Evolutionary conservation across 2,329 filamentous ascomycete genomes (phyloP), one percentile per base, ranked within the genome.

Genomic region (Ascochyta fabae): DNA sequence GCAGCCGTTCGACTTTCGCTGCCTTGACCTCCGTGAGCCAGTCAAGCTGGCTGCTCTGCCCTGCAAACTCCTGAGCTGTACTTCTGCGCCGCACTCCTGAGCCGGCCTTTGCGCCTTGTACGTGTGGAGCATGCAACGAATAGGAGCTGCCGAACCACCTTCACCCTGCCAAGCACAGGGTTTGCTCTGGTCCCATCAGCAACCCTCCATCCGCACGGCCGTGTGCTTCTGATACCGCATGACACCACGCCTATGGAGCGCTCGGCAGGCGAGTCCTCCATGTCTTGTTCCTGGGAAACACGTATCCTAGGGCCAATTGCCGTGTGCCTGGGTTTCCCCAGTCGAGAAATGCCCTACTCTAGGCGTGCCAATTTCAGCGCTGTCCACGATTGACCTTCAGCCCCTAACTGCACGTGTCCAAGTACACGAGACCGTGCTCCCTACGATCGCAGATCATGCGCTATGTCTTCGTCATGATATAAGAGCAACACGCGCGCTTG

Each of bases 21-120:
- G 46, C 34, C 43, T 40, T 24, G 40, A 57, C 56, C 49, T 16
- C 47, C 40, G 48, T 47, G 47, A 48, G 43, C 60, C 64, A 62
- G 50, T 61, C 57, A 58, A 54, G 53, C 41, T 44, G 31, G 24
- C 39, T 49, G 35, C 29, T 39, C 48, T 53, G 46, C 49, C 53
- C 47, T 48, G 52, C 58, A 48, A 49, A 54, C 63, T 65, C 57
- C 65, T 63, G 56, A 63, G 47, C 60, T 55, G 51, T 26, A 58
- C 47, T 65, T 56, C 65, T 65, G 56, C 62, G 44, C 60, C 53
- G 51, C 24, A 44, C 41, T 56, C 43, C 48, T 55, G 36, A 57
- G 58, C 47, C 38, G 40, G 46, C 53, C 33, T 50, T 35, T 44
- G 58, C 54, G 42, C 36, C 34, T 45, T 23, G 29, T 50, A 47